Evolutionary conservation across 805 yeast genomes (phyloP).

Genomic region (Zygosaccharomyces gambellarensis): DNA sequence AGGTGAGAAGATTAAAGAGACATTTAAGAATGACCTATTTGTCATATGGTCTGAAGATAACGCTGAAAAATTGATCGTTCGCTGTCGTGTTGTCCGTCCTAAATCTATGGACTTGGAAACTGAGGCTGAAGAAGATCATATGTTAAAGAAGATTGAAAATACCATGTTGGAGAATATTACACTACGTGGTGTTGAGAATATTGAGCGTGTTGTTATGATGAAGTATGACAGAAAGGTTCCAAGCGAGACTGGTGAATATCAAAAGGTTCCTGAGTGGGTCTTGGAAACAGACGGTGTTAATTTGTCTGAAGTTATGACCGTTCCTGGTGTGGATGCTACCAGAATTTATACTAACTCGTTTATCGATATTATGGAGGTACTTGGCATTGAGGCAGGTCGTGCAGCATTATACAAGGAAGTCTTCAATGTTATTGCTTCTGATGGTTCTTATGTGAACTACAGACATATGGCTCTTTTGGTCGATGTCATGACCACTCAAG

Average conservation of each 20-base stretch:
- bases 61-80: slow-evolving; percentile 91
- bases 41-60: slow-evolving; percentile 99
- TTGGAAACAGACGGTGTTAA: slow-evolving; percentile 98
- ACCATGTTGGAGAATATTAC: slow-evolving; percentile 95
- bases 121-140: slow-evolving; percentile 94
- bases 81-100: slow-evolving; percentile 98
- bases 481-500: slow-evolving; percentile 98
- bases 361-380: slow-evolving; percentile 87
- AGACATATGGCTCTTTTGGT: slow-evolving; percentile 97
- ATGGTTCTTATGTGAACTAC: slow-evolving; percentile 98
- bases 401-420: slow-evolving; percentile 91
- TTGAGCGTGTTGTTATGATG: slow-evolving; percentile 77
- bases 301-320: slow-evolving; percentile 88
- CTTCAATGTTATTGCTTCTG: slow-evolving; percentile 95
- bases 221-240: slow-evolving; percentile 69
- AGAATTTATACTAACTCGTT: slow-evolving; percentile 95
- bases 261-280: slow-evolving; percentile 94
- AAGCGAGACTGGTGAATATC: slow-evolving; percentile 78
- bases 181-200: slow-evolving; percentile 92
- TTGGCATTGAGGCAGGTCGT: slow-evolving; percentile 98
- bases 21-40: slow-evolving; percentile 90
- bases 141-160: slow-evolving; percentile 88
- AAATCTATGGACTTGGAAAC: slow-evolving; percentile 88
- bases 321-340: slow-evolving; percentile 87
- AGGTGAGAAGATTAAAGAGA: slow-evolving; percentile 88